Evolutionary conservation across 148 eudicot genomes (phyloP).

Genomic region (Rhododendron ovatum): DNA sequence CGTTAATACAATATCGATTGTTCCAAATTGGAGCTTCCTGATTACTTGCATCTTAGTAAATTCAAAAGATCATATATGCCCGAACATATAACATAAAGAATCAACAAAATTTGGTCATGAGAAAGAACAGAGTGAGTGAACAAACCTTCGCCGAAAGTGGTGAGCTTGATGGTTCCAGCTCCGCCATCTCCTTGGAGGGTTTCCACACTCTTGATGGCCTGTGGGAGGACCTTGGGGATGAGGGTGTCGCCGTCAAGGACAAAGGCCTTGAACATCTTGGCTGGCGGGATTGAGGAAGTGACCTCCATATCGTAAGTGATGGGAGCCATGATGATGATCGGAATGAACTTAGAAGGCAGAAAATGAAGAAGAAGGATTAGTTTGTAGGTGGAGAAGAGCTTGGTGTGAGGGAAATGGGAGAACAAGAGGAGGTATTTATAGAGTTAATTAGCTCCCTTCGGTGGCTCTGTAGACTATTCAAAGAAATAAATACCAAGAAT

Average conservation of each 20-base stretch:
- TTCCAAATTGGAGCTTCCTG: too few species aligned
- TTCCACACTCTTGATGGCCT: constrained; percentile 24
- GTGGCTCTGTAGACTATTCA: neutral
- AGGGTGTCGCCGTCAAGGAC: constrained; percentile 26
- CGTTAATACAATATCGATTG: neutral
- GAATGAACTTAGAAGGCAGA: neutral
- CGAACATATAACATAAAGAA: neutral
- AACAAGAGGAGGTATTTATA: neutral
- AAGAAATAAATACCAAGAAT: neutral
- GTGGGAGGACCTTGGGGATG: constrained; percentile 25
- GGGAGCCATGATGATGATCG: constrained; percentile 11
- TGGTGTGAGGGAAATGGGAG: constrained; percentile 1
- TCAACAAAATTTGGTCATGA: neutral
- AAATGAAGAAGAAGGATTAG: neutral
- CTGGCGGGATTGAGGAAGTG: constrained; percentile 20
- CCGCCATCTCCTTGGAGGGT: constrained; percentile 5
- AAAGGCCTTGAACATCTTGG: constrained; percentile 24
- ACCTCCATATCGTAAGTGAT: constrained; percentile 20
- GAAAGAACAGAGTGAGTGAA: neutral
- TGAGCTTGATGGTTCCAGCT: constrained; percentile 21
- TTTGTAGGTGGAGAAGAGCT: neutral
- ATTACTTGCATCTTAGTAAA: neutral
- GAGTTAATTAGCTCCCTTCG: neutral
- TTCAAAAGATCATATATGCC: neutral
- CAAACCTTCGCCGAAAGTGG: constrained; percentile 26